These are phyloP conservation scores for Phytophthora vignae DNA, from an alignment of 352 stramenopile species.

Conservation along the genomic window DNA sequence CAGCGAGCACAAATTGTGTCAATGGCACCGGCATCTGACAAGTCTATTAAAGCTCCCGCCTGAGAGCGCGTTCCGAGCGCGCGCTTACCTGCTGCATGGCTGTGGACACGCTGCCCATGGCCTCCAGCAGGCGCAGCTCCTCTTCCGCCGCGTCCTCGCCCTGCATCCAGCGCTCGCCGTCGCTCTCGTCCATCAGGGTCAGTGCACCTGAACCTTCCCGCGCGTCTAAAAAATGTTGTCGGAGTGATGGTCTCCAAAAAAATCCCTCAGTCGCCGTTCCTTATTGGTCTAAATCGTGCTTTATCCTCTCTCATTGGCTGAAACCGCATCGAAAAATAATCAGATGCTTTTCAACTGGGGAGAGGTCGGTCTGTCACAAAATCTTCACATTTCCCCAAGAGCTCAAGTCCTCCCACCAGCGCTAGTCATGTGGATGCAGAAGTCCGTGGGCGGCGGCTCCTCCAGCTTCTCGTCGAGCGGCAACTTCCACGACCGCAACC, in stretches of 20 bases:
- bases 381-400: conserved; percentile 18
- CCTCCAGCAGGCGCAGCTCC: conserved; percentile 58
- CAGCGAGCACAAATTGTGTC: neutral
- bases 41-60: neutral
- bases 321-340: conserved; percentile 18
- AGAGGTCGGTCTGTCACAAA: conserved; percentile 18
- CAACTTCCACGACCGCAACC: conserved; percentile 64
- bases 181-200: conserved; percentile 32
- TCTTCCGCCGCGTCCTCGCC: conserved; percentile 51
- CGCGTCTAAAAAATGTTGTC: neutral
- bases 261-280: neutral
- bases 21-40: neutral
- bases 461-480: conserved; percentile 41
- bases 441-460: conserved; percentile 48
- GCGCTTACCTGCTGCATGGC: conserved; percentile 49
- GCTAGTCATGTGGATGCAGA: conserved; percentile 67
- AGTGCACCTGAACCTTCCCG: conserved; percentile 1
- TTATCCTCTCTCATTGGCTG: conserved; percentile 2
- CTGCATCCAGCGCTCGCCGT: conserved; percentile 29
- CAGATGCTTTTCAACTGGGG: conserved; percentile 27
- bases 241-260: neutral
- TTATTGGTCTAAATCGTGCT: conserved; percentile 13
- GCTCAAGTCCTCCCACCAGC: neutral
- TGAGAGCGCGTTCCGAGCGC: neutral
- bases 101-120: conserved; percentile 45